Conservation (phyloP, 2,329 filamentous ascomycete genomes). For the Neonectria magnoliae region DNA sequence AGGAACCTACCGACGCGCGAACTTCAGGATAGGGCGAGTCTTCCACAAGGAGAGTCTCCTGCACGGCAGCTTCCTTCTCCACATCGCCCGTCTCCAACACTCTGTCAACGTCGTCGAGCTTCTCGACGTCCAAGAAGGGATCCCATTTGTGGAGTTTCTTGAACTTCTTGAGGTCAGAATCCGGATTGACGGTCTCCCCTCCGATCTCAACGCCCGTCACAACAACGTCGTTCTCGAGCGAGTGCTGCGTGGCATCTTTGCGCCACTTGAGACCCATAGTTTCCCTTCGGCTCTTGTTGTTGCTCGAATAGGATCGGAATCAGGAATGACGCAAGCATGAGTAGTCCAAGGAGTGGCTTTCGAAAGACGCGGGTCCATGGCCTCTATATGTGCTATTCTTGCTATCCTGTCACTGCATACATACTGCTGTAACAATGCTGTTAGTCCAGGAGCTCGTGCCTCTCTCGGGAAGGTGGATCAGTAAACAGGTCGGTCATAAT, state of each 20-base stretch:
- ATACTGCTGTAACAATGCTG: not conserved
- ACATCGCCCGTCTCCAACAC: conserved; percentile 63
- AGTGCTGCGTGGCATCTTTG: conserved; percentile 56
- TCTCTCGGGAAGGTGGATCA: not conserved
- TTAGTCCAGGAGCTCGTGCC: not conserved
- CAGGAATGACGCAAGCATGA: not conserved
- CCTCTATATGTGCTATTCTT: not conserved
- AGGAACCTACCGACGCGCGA: conserved; percentile 31
- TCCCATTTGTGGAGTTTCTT: conserved; percentile 71
- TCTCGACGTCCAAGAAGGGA: conserved; percentile 70
- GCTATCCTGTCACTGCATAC: not conserved
- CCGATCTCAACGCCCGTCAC: conserved; percentile 50
- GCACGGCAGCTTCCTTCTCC: conserved; percentile 65
- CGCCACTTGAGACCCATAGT: conserved; percentile 37
- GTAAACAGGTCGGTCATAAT: not conserved
- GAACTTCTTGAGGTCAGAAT: conserved; percentile 61
- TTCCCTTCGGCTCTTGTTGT: not conserved
- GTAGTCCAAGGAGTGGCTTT: not conserved
- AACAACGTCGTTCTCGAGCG: conserved; percentile 51
- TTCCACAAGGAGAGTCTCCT: conserved; percentile 67
- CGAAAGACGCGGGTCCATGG: not conserved
- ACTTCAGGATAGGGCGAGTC: conserved; percentile 75
- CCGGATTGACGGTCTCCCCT: conserved; percentile 43
- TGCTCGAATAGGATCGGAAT: not conserved
- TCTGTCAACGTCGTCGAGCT: conserved; percentile 68